A percentile compares a stretch with the other conserved stretches of the same genome.
Conservation (phyloP, 805 yeast species). For the Saccharomycodes ludwigii region DNA sequence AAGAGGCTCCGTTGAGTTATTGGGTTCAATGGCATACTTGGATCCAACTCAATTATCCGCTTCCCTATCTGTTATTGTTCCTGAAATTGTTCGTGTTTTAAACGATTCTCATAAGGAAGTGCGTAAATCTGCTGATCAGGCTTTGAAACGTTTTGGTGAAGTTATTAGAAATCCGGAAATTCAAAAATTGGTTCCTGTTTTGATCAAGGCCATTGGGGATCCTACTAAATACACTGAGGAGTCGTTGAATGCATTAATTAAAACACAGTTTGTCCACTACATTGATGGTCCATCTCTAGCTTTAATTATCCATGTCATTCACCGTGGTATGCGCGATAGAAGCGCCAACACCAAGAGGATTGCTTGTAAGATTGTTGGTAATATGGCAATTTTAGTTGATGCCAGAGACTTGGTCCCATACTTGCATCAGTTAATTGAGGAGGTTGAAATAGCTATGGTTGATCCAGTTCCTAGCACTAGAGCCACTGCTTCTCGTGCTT, state of each 20-base stretch:
- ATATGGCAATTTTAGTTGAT: slow-evolving; percentile 94
- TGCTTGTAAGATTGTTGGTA: slow-evolving; percentile 97
- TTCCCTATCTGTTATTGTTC: slow-evolving; percentile 81
- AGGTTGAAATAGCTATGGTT: slow-evolving; percentile 88
- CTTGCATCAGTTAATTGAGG: slow-evolving; percentile 61
- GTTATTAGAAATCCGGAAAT: slow-evolving; percentile 97
- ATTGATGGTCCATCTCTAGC: slow-evolving; percentile 98
- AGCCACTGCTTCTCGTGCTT: slow-evolving; percentile 94
- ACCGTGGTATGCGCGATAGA: slow-evolving; percentile 89
- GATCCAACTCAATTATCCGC: slow-evolving; percentile 90
- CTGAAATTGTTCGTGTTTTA: slow-evolving; percentile 89
- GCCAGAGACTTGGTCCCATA: slow-evolving; percentile 77
- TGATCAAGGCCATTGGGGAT: slow-evolving; percentile 89
- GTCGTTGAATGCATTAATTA: slow-evolving; percentile 75
- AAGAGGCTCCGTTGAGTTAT: slow-evolving; percentile 89
- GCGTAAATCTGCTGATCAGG: slow-evolving; percentile 83
- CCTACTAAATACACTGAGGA: slow-evolving; percentile 83
- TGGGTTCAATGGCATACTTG: slow-evolving; percentile 96
- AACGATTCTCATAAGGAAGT: slow-evolving; percentile 96
- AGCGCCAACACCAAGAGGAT: slow-evolving; percentile 87
- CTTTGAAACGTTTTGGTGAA: slow-evolving; percentile 87
- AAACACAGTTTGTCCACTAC: slow-evolving; percentile 91
- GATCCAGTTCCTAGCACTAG: slow-evolving; percentile 97
- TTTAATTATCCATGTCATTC: slow-evolving; percentile 83
- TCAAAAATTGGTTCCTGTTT: slow-evolving; percentile 74